Conservation (phyloP, 139 green algal genomes). For the Eudorina sp. region DNA sequence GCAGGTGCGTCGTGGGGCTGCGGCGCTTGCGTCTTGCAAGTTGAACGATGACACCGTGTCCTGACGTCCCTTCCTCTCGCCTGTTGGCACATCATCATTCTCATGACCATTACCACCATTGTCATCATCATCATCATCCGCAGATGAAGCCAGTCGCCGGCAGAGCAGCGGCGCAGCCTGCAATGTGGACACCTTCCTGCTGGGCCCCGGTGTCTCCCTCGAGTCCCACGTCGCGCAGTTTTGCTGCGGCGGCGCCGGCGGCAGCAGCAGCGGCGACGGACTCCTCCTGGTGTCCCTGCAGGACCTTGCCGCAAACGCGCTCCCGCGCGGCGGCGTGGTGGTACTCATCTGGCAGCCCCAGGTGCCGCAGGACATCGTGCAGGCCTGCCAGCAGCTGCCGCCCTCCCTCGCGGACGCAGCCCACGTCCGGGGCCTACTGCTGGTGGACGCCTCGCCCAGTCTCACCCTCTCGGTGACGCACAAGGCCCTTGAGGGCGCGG, state of each 20-base stretch:
- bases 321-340: conserved; percentile 11
- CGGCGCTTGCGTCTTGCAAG: background rate
- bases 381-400: background rate
- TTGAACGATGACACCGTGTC: no score
- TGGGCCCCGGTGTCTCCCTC: background rate
- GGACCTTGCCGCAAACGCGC: background rate
- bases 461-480: conserved; percentile 22
- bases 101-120: no score
- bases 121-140: no score
- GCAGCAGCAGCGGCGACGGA: no score
- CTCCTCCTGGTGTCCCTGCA: conserved; percentile 30
- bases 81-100: no score
- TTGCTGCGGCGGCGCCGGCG: background rate
- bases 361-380: conserved; percentile 22
- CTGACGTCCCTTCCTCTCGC: no score
- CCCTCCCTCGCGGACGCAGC: background rate
- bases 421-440: background rate
- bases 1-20: conserved; percentile 10
- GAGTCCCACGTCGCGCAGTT: conserved; percentile 7
- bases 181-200: conserved; percentile 24
- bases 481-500: conserved; percentile 20
- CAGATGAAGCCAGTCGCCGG: background rate
- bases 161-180: background rate
- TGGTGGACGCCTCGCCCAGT: conserved; percentile 33
- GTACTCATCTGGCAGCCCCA: conserved; percentile 41